Base-by-base conservation (phyloP, 139 green algal genomes). In the Micractinium sp. region DNA sequence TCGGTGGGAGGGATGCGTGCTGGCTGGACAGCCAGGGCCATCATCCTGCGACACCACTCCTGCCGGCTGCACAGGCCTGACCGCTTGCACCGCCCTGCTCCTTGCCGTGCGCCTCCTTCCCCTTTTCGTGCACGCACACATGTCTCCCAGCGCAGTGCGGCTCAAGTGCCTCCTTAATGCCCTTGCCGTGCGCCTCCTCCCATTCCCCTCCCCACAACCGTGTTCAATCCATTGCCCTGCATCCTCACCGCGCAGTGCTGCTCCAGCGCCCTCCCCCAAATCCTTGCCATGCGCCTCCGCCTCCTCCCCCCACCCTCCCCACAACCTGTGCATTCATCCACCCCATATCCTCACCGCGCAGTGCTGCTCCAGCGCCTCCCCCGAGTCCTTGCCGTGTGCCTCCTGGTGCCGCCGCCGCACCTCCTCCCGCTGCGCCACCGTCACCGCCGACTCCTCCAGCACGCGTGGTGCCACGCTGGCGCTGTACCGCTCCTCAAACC, bases 401-500 rank as follows among this genome's bases (percentile, higher is more conserved):
- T 73, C 82, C 31, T 56, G 18, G 73, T 89, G 71, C n/a, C 76
- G 38, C 82, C 74, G 82, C 53, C 79, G 82, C 36, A 60, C 89
- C 66, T 84, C 91, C 78, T 90, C 87, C 27, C 81, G 67, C 82
- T 93, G 85, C 9, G 35, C 81, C n/a, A 73, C 84, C 56, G 61
- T 35, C 29, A 89, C 33, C 41, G 67, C 47, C 73, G 91, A 81
- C 69, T 94, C 94, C 79, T 96, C 95, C 33, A 80, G 71, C 56
- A 94, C 56, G 56, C 92, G 93, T 1, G 89, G 85, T 23, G 69
- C 76, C 79, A 97, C 86, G 18, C 67, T 61, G 2, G 63, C 67
- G 23, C 86, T 53, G 78, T 93, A 97, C 81, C 84, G 89, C 53
- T 95, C 91, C 87, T 97, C 93, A 85, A 97, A 56, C 47, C 47